Evolutionary conservation across 2,329 filamentous ascomycete genomes (phyloP).

Genomic region (Phialophora macrospora): DNA sequence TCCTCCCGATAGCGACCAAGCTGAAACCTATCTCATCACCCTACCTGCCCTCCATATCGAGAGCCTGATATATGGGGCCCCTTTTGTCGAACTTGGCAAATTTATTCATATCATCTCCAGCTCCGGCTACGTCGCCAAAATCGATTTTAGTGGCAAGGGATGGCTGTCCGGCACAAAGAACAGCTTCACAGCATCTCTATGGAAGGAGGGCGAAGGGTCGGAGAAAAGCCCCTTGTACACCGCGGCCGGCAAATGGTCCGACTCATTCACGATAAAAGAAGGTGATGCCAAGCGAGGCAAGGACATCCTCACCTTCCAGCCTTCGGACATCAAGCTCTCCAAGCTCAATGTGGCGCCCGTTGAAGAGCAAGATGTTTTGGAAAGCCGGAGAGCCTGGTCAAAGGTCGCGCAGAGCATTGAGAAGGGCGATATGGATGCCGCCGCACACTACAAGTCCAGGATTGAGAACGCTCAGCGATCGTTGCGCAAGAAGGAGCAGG

Average conservation of each 20-base stretch:
- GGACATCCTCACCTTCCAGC: slow-evolving; percentile 62
- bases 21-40: slow-evolving; percentile 84
- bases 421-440: slow-evolving; percentile 81
- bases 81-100: slow-evolving; percentile 89
- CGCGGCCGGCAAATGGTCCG: slow-evolving; percentile 86
- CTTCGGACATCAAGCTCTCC: slow-evolving; percentile 59
- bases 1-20: slow-evolving; percentile 56
- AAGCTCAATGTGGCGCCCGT: slow-evolving; percentile 74
- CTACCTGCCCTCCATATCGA: slow-evolving; percentile 92
- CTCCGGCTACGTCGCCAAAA: slow-evolving; percentile 82
- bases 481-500: slow-evolving; percentile 73
- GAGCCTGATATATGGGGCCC: slow-evolving; percentile 73
- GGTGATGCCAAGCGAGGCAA: slow-evolving; percentile 50
- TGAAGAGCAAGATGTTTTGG: slow-evolving; percentile 82
- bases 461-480: slow-evolving; percentile 90
- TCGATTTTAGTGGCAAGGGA: slow-evolving; percentile 91
- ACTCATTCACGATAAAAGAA: slow-evolving; percentile 36
- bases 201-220: slow-evolving; percentile 67
- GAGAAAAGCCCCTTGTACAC: slow-evolving; percentile 73
- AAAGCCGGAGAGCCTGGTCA: slow-evolving; percentile 85
- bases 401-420: slow-evolving; percentile 83
- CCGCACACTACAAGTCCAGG: slow-evolving; percentile 78
- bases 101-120: slow-evolving; percentile 84
- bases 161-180: slow-evolving; percentile 98
- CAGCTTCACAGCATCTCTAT: slow-evolving; percentile 76